Conservation (phyloP, 2,329 filamentous ascomycete species). For the Claviceps citrina region DNA sequence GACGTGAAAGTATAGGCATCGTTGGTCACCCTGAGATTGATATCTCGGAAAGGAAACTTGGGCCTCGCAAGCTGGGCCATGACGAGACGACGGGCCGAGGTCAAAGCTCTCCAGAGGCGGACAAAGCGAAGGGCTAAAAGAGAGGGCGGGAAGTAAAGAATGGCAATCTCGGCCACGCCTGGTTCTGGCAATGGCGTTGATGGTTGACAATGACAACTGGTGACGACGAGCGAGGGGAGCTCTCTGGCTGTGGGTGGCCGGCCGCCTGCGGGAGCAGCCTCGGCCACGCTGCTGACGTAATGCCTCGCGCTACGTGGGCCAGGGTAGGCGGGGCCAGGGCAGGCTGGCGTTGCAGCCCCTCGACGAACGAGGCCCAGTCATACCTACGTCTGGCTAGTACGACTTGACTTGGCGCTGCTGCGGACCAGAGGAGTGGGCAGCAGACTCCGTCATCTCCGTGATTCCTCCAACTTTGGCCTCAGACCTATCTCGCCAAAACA, state of each 20-base stretch:
- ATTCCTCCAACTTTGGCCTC: neutral
- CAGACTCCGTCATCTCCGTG: too few species aligned
- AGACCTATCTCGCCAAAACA: neutral
- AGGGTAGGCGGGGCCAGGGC: too few species aligned
- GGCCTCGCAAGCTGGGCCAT: slow-evolving; percentile 25
- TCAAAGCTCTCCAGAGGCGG: neutral
- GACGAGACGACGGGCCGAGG: slow-evolving; percentile 2
- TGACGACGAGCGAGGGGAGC: too few species aligned
- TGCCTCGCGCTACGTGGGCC: too few species aligned
- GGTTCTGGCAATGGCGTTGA: neutral
- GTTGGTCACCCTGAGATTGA: slow-evolving; percentile 85
- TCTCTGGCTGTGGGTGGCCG: too few species aligned
- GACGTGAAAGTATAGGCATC: slow-evolving; percentile 95
- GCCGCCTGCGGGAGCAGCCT: too few species aligned
- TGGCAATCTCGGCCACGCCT: neutral
- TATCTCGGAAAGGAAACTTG: slow-evolving; percentile 70
- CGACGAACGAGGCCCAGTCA: too few species aligned
- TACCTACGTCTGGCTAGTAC: neutral
- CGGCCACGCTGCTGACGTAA: too few species aligned
- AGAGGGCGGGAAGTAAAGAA: neutral
- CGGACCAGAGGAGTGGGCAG: too few species aligned
- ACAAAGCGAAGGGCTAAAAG: neutral
- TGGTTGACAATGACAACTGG: neutral
- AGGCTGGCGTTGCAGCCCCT: too few species aligned
- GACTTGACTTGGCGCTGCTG: neutral